Evolutionary conservation across 2,329 filamentous ascomycete species (phyloP).

Genomic region (Zalaria sp.): DNA sequence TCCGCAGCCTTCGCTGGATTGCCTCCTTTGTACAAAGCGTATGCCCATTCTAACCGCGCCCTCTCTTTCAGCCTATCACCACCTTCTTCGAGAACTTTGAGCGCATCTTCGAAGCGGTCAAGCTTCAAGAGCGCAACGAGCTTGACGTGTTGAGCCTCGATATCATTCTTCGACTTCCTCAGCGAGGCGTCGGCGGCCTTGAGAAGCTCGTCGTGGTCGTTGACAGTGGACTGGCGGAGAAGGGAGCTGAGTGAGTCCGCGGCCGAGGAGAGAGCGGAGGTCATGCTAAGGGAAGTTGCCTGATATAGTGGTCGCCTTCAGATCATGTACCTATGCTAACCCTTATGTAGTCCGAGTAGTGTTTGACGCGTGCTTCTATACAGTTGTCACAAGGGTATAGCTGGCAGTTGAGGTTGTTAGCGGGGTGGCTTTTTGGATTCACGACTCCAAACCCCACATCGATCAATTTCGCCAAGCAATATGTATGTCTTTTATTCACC

Average conservation of each 20-base stretch:
- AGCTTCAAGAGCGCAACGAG: constrained; percentile 66
- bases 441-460: too few species aligned
- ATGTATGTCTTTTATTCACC: too few species aligned
- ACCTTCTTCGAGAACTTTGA: constrained; percentile 51
- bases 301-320: too few species aligned
- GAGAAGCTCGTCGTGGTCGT: constrained; percentile 63
- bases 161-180: constrained; percentile 43
- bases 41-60: constrained; percentile 58
- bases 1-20: constrained; percentile 50
- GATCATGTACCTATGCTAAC: too few species aligned
- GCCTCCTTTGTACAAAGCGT: constrained; percentile 72
- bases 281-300: background rate
- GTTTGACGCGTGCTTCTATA: too few species aligned
- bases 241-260: constrained; percentile 35
- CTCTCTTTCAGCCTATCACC: constrained; percentile 45
- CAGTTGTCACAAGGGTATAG: too few species aligned
- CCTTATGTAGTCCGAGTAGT: too few species aligned
- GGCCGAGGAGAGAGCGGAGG: background rate
- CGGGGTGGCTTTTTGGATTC: too few species aligned
- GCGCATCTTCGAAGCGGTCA: constrained; percentile 67
- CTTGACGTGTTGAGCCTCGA: constrained; percentile 52
- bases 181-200: constrained; percentile 44
- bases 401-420: too few species aligned
- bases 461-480: too few species aligned
- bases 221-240: constrained; percentile 42